phyloP scores from a whole-genome alignment of 495 filamentous ascomycete genomes.

The Neurospora sp. region DNA sequence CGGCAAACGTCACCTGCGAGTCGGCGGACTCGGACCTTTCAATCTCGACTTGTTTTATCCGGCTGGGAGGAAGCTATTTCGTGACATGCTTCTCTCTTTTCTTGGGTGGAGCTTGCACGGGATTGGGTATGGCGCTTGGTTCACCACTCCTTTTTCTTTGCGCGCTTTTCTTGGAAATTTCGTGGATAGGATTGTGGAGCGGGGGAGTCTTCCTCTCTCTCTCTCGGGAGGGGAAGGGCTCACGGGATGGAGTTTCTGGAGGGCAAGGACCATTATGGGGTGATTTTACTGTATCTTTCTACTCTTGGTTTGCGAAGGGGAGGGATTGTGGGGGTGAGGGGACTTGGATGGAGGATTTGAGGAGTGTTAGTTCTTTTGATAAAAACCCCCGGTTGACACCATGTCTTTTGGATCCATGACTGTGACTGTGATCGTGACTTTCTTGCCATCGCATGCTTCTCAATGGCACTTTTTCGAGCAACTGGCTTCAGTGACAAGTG shows the following conservation, averaged over 20 bases:
- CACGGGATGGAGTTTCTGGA: background rate
- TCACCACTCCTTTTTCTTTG: background rate
- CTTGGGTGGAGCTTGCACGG: background rate
- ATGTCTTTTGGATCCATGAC: background rate
- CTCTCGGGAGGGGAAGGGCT: background rate
- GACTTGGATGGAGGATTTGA: background rate
- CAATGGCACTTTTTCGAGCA: background rate
- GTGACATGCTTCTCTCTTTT: slow-evolving; percentile 7
- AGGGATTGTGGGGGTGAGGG: background rate
- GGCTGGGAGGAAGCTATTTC: background rate
- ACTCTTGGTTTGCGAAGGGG: background rate
- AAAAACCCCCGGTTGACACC: background rate
- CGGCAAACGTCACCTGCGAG: background rate
- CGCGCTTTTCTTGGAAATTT: background rate
- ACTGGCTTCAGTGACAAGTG: background rate
- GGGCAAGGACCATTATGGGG: background rate
- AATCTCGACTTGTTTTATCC: background rate
- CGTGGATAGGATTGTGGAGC: background rate
- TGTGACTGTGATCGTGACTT: background rate
- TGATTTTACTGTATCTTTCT: background rate
- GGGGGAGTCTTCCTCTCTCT: background rate
- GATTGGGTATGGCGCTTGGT: background rate
- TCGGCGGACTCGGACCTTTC: background rate
- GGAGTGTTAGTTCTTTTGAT: background rate
- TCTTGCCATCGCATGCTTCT: background rate